Percentiles rank a stretch among this genome's conserved stretches.
phyloP scores from a whole-genome alignment of 164 flowering plant species.

The Annona cherimola region DNA sequence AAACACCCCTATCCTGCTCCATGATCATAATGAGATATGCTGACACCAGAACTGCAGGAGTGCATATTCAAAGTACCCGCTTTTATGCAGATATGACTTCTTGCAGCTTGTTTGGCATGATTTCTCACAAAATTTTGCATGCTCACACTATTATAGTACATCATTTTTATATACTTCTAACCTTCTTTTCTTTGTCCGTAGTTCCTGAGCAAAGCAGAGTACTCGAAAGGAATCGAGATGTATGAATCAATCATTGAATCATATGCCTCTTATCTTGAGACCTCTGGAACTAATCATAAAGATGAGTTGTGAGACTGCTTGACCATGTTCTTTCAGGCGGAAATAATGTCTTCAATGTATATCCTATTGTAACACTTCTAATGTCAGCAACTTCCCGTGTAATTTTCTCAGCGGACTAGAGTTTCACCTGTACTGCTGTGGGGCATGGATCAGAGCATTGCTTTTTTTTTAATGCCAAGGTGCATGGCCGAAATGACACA shows the following conservation, averaged over 20 bases:
- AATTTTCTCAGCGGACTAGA: too few species aligned
- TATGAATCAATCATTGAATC: constrained; percentile 78
- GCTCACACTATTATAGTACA: neutral
- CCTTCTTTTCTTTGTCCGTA: constrained; percentile 30
- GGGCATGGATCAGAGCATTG: too few species aligned
- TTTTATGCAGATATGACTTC: too few species aligned
- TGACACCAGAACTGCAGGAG: neutral
- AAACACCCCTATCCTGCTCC: constrained; percentile 82
- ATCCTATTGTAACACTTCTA: too few species aligned
- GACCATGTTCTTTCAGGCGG: neutral
- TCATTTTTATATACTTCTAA: neutral
- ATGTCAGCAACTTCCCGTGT: too few species aligned
- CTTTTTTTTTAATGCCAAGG: too few species aligned
- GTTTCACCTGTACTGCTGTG: too few species aligned
- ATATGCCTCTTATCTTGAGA: constrained; percentile 55
- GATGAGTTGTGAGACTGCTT: constrained; percentile 49
- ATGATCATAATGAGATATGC: constrained; percentile 93
- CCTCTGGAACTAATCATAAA: constrained; percentile 22
- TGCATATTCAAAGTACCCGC: neutral
- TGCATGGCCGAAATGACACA: too few species aligned
- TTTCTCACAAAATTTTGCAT: too few species aligned
- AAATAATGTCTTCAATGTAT: too few species aligned
- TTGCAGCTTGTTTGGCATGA: too few species aligned
- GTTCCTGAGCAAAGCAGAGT: constrained; percentile 79
- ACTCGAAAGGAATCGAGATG: constrained; percentile 73